Base-by-base conservation (phyloP, 768 basidiomycete species). In the Russula sp. region DNA sequence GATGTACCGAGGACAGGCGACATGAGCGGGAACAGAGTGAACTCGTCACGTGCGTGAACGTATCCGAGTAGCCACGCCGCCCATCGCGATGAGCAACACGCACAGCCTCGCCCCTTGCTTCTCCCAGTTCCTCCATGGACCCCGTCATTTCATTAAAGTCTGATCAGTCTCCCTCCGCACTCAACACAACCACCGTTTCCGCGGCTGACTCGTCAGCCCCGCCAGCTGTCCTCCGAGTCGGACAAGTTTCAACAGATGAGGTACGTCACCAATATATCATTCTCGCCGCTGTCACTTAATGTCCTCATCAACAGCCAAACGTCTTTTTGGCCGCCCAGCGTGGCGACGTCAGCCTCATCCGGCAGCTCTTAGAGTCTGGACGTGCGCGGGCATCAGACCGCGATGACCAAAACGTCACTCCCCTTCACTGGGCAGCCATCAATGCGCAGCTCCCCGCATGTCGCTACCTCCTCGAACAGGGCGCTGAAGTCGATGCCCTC, bases 341-440 rank as follows among this genome's bases (percentile, higher is more conserved):
- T 57, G 95, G 95, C 11, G 94, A 96, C 70, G 79, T 93, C 8
- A 72, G 75, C 10, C 76, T 82, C 48, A 75, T 96, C 32, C 82
- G 81, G 7, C 74, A 83, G 56, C 82, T 94, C 62, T 79, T 94
- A 46, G 84, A 87, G 69, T 88, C 86, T 1, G 89, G 89, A 5
- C 78, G 80, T 64, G 88, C 88, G 22, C 80, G 76, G 7, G 89
- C 87, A 22, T 86, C 86, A 16, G 92, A 92, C 75, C 80, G 89
- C 54, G 96, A 98, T 76, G 81, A 83, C 32, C 90, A 96, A 74
- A 94, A 95, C 70, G 92, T 98, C 66, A 96, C 95, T 0, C 89
- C 97, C 1, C 83, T 99, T 1, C 97, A 99, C 73, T 99, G 97
- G 97, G 95, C 97, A 9, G 89, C 95, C 1, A 98, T 98, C 72